Evolutionary conservation across 2,329 filamentous ascomycete genomes (phyloP).

Genomic region (Xylariales sp.): DNA sequence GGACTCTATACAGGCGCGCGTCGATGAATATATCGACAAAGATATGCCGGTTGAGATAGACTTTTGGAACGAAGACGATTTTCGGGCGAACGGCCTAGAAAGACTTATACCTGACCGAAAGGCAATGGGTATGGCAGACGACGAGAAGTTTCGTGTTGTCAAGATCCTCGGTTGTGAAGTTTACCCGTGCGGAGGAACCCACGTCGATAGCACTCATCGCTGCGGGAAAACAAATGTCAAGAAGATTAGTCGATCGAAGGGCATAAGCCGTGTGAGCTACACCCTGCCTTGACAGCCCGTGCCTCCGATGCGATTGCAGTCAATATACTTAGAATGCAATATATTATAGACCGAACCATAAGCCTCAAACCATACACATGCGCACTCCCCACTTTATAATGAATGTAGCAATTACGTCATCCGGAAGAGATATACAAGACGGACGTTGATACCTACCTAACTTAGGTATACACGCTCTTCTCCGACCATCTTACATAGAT

Average conservation of each 20-base stretch:
- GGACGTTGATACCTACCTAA: no score
- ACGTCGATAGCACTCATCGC: conserved; percentile 70
- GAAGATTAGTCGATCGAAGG: conserved; percentile 75
- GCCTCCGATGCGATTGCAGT: conserved; percentile 5
- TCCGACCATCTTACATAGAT: neutral
- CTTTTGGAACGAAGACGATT: conserved; percentile 75
- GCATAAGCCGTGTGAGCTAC: conserved; percentile 69
- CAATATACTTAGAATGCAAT: conserved; percentile 16
- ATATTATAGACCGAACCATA: conserved; percentile 20
- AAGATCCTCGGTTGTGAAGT: conserved; percentile 74
- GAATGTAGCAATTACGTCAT: conserved; percentile 11
- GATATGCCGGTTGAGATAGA: conserved; percentile 71
- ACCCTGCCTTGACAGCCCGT: conserved; percentile 41
- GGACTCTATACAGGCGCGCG: conserved; percentile 68
- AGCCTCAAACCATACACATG: conserved; percentile 14
- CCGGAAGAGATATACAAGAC: neutral
- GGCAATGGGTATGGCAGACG: conserved; percentile 52
- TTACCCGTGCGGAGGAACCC: conserved; percentile 81
- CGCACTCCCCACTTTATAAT: conserved; percentile 1
- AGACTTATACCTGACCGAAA: conserved; percentile 64
- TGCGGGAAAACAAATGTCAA: conserved; percentile 72
- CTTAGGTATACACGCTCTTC: neutral
- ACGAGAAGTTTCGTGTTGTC: conserved; percentile 73
- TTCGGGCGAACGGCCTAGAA: conserved; percentile 64
- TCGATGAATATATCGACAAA: conserved; percentile 68